A percentile compares a stretch with the other conserved stretches of the same genome.
Evolutionary conservation across 2,329 filamentous ascomycete genomes (phyloP).

Genomic region (Fusarium sp.): DNA sequence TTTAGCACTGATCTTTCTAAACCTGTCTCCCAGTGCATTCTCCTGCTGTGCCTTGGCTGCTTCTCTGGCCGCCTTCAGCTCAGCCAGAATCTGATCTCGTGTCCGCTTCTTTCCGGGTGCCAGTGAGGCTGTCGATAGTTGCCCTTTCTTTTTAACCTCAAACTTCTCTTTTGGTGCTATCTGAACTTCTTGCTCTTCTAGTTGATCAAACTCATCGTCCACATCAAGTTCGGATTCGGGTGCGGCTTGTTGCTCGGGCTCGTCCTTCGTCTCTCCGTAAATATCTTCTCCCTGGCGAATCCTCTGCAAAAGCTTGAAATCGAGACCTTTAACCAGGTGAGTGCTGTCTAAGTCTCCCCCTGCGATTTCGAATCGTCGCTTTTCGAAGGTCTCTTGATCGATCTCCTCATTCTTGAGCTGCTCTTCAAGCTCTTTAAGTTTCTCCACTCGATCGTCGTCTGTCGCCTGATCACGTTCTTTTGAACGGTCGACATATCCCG

Average conservation of each 20-base stretch:
- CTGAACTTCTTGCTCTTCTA: conserved; percentile 64
- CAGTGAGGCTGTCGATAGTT: conserved; percentile 63
- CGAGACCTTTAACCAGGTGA: conserved; percentile 90
- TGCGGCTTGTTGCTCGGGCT: conserved; percentile 44
- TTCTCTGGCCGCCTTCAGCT: conserved; percentile 69
- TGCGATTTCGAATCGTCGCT: conserved; percentile 76
- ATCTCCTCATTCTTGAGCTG: conserved; percentile 85
- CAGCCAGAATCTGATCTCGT: conserved; percentile 72
- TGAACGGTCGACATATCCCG: conserved; percentile 86
- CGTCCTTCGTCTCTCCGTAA: conserved; percentile 51
- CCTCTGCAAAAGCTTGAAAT: conserved; percentile 80
- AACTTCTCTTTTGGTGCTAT: conserved; percentile 60
- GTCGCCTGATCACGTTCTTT: conserved; percentile 66
- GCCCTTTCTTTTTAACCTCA: conserved; percentile 65
- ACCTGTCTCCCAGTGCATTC: conserved; percentile 64
- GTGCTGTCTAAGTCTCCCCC: conserved; percentile 84
- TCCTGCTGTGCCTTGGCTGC: conserved; percentile 65
- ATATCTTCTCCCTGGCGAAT: conserved; percentile 76
- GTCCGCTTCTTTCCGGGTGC: conserved; percentile 68
- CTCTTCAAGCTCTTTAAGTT: conserved; percentile 82
- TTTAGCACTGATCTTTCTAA: conserved; percentile 70
- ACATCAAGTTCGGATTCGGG: conserved; percentile 52
- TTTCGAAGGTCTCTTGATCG: conserved; percentile 80
- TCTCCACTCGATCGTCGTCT: conserved; percentile 65
- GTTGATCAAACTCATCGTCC: conserved; percentile 72